These are phyloP conservation scores for Aspergillus tamarii DNA, from an alignment of 2,329 filamentous ascomycete genomes.

Conservation along the genomic window DNA sequence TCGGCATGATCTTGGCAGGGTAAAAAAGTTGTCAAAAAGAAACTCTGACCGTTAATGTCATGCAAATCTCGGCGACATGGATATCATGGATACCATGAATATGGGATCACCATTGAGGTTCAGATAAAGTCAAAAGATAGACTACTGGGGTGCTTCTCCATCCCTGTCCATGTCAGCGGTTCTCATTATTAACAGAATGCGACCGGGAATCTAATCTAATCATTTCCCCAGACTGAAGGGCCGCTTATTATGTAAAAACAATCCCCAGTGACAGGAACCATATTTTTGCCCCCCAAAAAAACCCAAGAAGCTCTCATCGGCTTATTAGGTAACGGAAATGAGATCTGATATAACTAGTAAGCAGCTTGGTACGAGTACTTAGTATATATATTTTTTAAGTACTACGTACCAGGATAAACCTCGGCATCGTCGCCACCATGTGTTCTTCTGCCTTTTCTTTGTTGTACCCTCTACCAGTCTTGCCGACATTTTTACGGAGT, in stretches of 20 bases:
- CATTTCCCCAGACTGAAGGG: neutral
- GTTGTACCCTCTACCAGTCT: neutral
- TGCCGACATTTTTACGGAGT: neutral
- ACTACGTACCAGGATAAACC: neutral
- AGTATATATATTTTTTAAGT: too few relatives aligned
- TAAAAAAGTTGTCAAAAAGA: neutral
- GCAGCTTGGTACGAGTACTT: too few relatives aligned
- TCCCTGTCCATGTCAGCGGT: neutral
- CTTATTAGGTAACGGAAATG: neutral
- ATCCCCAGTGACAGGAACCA: neutral
- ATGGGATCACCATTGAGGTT: neutral
- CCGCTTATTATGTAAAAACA: neutral
- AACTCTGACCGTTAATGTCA: neutral
- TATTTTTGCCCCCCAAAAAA: neutral
- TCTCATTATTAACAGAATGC: slow-evolving; percentile 1
- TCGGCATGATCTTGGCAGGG: neutral
- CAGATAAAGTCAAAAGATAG: neutral
- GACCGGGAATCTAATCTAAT: neutral
- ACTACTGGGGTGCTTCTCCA: neutral
- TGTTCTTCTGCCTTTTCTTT: neutral
- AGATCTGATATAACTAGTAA: too few relatives aligned
- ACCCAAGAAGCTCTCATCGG: neutral
- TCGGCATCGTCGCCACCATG: neutral
- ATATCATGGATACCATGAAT: neutral
- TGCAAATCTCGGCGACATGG: neutral